Base-by-base conservation (phyloP, 345 rosid genomes). In the Pistacia integerrima region DNA sequence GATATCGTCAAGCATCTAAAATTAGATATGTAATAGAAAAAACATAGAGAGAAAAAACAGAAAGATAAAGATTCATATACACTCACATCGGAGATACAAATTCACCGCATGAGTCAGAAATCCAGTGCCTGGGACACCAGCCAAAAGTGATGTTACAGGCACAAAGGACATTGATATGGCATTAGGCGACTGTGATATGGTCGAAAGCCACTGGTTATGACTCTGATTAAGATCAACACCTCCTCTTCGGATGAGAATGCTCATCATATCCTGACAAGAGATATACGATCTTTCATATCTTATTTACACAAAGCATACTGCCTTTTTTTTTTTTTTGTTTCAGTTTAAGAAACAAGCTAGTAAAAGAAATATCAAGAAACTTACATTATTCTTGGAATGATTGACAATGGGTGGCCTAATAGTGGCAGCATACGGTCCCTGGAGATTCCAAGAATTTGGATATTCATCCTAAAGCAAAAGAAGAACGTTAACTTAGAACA, bases 101-200 rank as follows among this genome's bases (percentile, higher is more conserved):
- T 95, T 95, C 69, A 95, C 83, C 0, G 99, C 98, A 85, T 95
- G 99, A 76, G 81, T 85, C 73, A 95, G 76, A 82, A 95, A 89
- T 63, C 99, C 99, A 67, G 82, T 93, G 85, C 99, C 99, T 8
- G 82, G 94, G 44, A 89, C 86, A 74, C 98, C 97, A 59, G 79
- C 74, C 80, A 96, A 80, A 73, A 96, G 94, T 14, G 97, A 86
- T 82, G 98, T 96, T 78, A 96, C 91, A 22, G 99, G 97, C 82
- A 96, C 97, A 61, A 93, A 86, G 69, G 93, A 85, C 99, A 96
- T 94, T 17, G 98, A 93, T 79, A 92, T 93, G 33, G 82, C 99
- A 70, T 89, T 85, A 3, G 99, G 98, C 11, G 94, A 91, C 74
- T 91, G 80, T 6, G 93, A 84, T 81, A 96, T 79, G 0, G 97